Base-by-base conservation (phyloP, 495 filamentous ascomycete genomes). In the Penicillium daleae region DNA sequence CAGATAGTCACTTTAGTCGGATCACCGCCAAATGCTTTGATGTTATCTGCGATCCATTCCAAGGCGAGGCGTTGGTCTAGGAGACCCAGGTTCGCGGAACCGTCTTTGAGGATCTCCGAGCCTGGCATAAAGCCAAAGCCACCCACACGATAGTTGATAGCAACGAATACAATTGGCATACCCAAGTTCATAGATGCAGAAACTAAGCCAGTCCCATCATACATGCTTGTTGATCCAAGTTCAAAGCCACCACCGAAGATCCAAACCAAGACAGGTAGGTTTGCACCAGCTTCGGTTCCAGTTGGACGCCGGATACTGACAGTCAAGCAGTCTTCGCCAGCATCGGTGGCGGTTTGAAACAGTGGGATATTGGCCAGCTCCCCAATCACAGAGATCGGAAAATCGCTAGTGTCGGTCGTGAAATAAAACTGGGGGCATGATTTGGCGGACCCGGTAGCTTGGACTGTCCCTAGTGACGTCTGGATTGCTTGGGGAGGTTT, bases 81-180 rank as follows among this genome's bases (percentile, higher is more conserved):
- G 9, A 87, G 66, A 21, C 78, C 79, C 15, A 84, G 69, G 40
- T 84, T 86, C 24, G 88, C 68, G 0, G 87, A 78, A 9, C 88
- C 89, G 62, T 90, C 89, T 24, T 78, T 76, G 5, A 86, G 79
- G 37, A 92, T 80, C 74, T 91, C 89, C 57, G 84, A 83, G 12
- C 88, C 85, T 0, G 90, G 87, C 12, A 93, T 71, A 64, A 92
- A 92, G 0, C 91, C 91, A 69, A 86, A 90, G 0, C 88, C 79
- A 0, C 90, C 89, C 12, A 92, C 85, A 4, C 90, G 87, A 67
- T 92, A 92, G 72, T 91, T 93, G 72, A 93, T 87, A 49, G 86
- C 87, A 4, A 94, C 86, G 46, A 91, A 81, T 12, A 93, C 74
- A 52, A 93, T 82, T 0, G 87, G 87, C 76, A 91, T 86, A 6